Evolutionary conservation across 2,329 filamentous ascomycete genomes (phyloP).

Genomic region (Stagonosporopsis tanaceti): DNA sequence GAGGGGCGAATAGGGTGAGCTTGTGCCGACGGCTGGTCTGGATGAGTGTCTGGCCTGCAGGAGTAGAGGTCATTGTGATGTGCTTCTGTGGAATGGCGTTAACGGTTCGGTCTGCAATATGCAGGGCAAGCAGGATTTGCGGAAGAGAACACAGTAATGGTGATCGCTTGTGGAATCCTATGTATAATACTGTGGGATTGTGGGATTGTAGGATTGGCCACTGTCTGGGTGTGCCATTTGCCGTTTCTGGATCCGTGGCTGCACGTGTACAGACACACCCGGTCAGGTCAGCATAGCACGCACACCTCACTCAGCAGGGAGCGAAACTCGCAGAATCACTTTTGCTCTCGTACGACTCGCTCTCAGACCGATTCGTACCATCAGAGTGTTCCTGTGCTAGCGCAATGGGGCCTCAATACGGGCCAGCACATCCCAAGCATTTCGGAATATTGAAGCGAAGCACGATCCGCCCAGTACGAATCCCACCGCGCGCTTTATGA

Average conservation of each 20-base stretch:
- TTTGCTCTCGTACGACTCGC: slow-evolving; percentile 3
- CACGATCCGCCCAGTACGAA: slow-evolving; percentile 11
- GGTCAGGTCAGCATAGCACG: slow-evolving; percentile 8
- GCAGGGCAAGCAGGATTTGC: background rate
- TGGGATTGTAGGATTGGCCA: background rate
- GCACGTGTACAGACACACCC: slow-evolving; percentile 8
- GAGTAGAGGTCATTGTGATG: background rate
- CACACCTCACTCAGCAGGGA: background rate
- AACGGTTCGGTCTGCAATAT: background rate
- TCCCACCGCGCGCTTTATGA: background rate
- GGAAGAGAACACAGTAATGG: background rate
- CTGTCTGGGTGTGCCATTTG: slow-evolving; percentile 6
- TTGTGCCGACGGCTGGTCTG: background rate
- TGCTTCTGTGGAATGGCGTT: background rate
- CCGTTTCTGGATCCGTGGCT: slow-evolving; percentile 13
- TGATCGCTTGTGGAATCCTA: background rate
- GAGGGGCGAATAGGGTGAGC: too few species aligned
- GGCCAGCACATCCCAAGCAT: slow-evolving; percentile 21
- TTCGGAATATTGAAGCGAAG: slow-evolving; percentile 21
- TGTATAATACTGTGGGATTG: background rate
- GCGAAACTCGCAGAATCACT: background rate
- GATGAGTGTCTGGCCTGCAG: background rate
- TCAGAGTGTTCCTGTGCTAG: slow-evolving; percentile 6
- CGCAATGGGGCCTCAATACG: slow-evolving; percentile 20
- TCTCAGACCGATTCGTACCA: slow-evolving; percentile 5